Conservation (phyloP, 2,329 filamentous ascomycete species). For the Diaporthe caulivora region DNA sequence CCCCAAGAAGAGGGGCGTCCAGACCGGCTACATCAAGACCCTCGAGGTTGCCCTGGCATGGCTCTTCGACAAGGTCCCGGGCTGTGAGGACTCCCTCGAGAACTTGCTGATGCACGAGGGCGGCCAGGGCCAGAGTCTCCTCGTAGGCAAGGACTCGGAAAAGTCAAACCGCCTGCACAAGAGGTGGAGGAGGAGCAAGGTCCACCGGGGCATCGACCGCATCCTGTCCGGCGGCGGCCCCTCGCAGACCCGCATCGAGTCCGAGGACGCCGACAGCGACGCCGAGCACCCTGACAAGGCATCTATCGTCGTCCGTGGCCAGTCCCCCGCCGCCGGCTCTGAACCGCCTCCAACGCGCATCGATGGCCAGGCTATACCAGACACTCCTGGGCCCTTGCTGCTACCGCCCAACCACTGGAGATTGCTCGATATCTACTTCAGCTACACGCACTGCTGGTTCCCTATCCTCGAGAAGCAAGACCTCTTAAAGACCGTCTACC, state of each 20-base stretch:
- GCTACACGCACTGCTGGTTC: constrained; percentile 82
- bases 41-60: constrained; percentile 77
- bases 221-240: constrained; percentile 64
- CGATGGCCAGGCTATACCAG: not conserved
- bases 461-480: constrained; percentile 78
- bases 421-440: constrained; percentile 79
- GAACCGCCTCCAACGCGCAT: constrained; percentile 5
- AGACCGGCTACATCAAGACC: constrained; percentile 83
- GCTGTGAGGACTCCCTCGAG: constrained; percentile 69
- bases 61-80: constrained; percentile 72
- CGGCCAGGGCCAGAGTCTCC: constrained; percentile 56
- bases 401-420: constrained; percentile 68
- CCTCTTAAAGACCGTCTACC: constrained; percentile 62
- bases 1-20: constrained; percentile 82
- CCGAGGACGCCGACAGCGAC: constrained; percentile 47
- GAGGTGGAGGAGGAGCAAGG: constrained; percentile 72
- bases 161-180: constrained; percentile 69
- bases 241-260: constrained; percentile 49
- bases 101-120: constrained; percentile 62
- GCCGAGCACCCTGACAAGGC: constrained; percentile 42
- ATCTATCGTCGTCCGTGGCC: not conserved
- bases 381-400: not conserved
- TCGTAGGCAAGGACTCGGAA: constrained; percentile 64
- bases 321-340: not conserved
- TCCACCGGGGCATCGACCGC: constrained; percentile 73